Percentiles rank a stretch among this genome's conserved stretches.
phyloP scores from a whole-genome alignment of 208 protist species.

The Acanthamoeba castellanii region DNA sequence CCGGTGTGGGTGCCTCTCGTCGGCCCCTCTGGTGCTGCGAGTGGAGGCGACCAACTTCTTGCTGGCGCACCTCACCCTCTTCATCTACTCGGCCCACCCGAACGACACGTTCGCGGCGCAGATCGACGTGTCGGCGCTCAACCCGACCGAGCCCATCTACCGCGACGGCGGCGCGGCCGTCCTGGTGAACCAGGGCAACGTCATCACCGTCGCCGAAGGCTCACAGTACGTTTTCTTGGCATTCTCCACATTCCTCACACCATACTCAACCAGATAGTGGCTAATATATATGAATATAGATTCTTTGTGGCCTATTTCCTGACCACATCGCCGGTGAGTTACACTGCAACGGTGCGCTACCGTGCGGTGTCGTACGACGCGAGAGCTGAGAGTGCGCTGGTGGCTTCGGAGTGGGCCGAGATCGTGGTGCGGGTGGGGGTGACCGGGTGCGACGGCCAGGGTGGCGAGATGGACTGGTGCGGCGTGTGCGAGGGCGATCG shows the following conservation, averaged over 20 bases:
- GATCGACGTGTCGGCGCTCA: background rate
- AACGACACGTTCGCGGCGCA: background rate
- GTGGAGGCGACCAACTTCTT: background rate
- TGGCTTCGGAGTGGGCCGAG: background rate
- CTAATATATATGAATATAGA: no score
- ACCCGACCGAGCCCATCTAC: background rate
- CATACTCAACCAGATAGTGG: no score
- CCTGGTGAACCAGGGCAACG: background rate
- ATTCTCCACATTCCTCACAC: no score
- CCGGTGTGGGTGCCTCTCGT: background rate
- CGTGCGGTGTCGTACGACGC: no score
- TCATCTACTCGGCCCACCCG: background rate
- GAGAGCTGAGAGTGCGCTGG: background rate
- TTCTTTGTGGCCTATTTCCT: background rate
- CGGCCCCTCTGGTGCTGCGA: background rate
- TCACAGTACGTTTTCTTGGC: no score
- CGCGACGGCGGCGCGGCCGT: background rate
- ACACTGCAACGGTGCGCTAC: background rate
- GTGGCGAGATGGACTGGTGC: background rate
- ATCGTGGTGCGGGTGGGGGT: background rate
- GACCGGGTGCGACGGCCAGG: constrained; percentile 17
- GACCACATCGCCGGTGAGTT: background rate
- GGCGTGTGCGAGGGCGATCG: background rate
- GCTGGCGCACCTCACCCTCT: background rate
- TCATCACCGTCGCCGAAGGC: background rate